These are phyloP conservation scores for Talaromyces sp. DNA, from an alignment of 2,329 filamentous ascomycete species.

Conservation along the genomic window DNA sequence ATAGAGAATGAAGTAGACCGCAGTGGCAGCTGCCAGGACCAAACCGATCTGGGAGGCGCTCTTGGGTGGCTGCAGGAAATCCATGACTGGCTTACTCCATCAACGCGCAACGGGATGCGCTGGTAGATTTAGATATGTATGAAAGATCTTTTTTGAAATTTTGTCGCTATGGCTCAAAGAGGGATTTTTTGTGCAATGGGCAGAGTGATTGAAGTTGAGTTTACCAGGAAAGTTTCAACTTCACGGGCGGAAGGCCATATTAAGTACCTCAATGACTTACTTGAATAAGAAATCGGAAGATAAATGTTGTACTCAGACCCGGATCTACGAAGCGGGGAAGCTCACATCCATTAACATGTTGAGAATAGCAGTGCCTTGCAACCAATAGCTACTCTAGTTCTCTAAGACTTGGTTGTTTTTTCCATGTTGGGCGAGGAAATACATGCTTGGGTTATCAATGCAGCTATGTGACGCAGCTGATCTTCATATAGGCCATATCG, in stretches of 20 bases:
- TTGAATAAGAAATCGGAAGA: not conserved
- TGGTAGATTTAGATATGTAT: not conserved
- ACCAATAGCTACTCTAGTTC: conserved; percentile 18
- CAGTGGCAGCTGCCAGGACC: conserved; percentile 23
- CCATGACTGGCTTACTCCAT: conserved; percentile 22
- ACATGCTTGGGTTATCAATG: conserved; percentile 11
- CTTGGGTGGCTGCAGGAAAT: conserved; percentile 14
- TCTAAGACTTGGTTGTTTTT: conserved; percentile 21
- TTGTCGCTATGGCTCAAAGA: not conserved
- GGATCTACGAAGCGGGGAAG: conserved; percentile 20
- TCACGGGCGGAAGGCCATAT: not conserved
- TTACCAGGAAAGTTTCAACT: not conserved
- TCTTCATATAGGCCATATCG: no score
- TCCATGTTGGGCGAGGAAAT: conserved; percentile 29
- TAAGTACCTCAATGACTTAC: conserved; percentile 13
- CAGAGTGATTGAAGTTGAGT: not conserved
- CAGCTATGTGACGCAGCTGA: not conserved
- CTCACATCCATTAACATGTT: conserved; percentile 9
- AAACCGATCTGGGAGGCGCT: conserved; percentile 29
- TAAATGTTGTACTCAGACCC: conserved; percentile 8
- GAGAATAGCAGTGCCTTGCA: conserved; percentile 1
- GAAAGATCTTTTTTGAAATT: not conserved
- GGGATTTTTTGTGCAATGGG: not conserved
- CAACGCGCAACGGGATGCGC: not conserved
- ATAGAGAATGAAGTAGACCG: conserved; percentile 31